Conservation (phyloP, 768 basidiomycete genomes). For the Zangia roseola region DNA sequence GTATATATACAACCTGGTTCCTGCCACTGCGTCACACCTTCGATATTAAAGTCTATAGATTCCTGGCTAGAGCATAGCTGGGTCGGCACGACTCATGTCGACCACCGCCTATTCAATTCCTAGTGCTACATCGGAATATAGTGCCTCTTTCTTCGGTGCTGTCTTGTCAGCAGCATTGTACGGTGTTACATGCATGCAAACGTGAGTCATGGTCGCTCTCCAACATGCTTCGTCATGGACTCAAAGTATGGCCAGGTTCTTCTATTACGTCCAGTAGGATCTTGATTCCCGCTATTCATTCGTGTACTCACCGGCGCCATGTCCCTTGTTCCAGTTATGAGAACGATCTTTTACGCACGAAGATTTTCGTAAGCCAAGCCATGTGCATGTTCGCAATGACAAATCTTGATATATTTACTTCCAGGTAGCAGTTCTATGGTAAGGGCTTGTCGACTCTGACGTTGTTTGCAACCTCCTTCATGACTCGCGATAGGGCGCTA, state of each 20-base stretch:
- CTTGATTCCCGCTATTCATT: not conserved
- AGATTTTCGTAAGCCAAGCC: slow-evolving; percentile 3
- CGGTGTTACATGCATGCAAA: slow-evolving; percentile 8
- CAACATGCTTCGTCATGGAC: too few species aligned
- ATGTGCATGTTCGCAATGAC: too few species aligned
- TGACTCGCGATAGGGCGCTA: not conserved
- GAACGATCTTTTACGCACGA: slow-evolving; percentile 1
- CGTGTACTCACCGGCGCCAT: not conserved
- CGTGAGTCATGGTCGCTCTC: not conserved
- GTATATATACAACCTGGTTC: too few species aligned
- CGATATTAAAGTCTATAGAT: too few species aligned
- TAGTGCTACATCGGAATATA: too few species aligned
- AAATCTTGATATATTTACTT: not conserved
- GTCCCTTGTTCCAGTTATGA: not conserved
- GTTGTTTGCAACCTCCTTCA: not conserved
- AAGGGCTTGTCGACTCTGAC: not conserved
- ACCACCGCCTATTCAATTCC: too few species aligned
- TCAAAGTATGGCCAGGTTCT: not conserved
- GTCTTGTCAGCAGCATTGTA: slow-evolving; percentile 6
- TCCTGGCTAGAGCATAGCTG: too few species aligned
- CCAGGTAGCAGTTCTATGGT: slow-evolving; percentile 8
- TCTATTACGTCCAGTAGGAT: slow-evolving; percentile 7
- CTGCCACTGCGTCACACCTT: too few species aligned
- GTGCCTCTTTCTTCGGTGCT: not conserved
- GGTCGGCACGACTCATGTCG: too few species aligned